A percentile compares a stretch with the other conserved stretches of the same genome.
phyloP scores from a whole-genome alignment of 495 filamentous ascomycete species.

The Penicillium subrubescens region DNA sequence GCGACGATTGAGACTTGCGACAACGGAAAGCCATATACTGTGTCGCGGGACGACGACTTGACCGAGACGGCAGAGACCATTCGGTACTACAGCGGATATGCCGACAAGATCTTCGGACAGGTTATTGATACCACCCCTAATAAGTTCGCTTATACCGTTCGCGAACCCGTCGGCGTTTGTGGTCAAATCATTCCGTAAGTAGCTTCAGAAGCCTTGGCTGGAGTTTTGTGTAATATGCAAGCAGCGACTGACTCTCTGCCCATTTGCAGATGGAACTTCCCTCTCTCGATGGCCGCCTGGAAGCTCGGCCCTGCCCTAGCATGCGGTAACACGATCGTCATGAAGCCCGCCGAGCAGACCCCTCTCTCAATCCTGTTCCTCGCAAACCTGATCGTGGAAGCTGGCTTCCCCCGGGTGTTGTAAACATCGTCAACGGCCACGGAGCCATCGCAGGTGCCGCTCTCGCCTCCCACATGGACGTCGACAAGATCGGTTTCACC shows the following conservation, averaged over 20 bases:
- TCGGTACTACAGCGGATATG: constrained; percentile 84
- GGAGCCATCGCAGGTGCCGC: constrained; percentile 75
- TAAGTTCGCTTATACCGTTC: constrained; percentile 87
- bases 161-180: constrained; percentile 86
- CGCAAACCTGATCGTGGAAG: constrained; percentile 76
- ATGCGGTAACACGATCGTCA: constrained; percentile 75
- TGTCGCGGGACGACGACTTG: constrained; percentile 71
- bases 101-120: constrained; percentile 89
- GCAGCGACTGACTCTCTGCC: neutral
- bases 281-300: constrained; percentile 80
- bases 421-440: constrained; percentile 85
- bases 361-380: constrained; percentile 81
- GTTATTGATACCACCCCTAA: constrained; percentile 76
- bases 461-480: constrained; percentile 68
- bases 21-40: constrained; percentile 84
- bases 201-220: too few species aligned
- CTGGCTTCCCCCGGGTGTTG: constrained; percentile 89
- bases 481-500: constrained; percentile 92
- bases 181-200: constrained; percentile 83
- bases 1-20: constrained; percentile 93
- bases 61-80: constrained; percentile 68
- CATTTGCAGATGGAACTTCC: constrained; percentile 70
- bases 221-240: too few species aligned
- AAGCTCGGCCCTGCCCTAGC: constrained; percentile 63
- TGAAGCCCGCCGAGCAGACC: constrained; percentile 92